These are phyloP conservation scores for Erysimum cheiri DNA, from an alignment of 441 rosid genomes.

Conservation along the genomic window DNA sequence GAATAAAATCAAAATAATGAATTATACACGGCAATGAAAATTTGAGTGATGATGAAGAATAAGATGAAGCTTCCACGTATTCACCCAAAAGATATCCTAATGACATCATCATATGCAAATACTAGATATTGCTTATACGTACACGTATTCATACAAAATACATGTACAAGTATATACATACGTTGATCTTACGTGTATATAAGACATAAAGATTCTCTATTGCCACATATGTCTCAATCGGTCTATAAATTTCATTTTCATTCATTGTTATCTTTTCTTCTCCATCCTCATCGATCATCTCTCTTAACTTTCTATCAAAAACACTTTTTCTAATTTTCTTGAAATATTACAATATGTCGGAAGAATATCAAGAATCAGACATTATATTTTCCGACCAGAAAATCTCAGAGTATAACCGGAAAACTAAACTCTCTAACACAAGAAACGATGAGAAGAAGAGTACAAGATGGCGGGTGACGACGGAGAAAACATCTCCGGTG, in stretches of 20 bases:
- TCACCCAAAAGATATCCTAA: not conserved
- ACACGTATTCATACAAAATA: constrained; percentile 29
- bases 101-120: constrained; percentile 23
- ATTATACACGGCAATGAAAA: constrained; percentile 8
- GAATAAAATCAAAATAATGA: not conserved
- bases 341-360: constrained; percentile 49
- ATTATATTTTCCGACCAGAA: constrained; percentile 56
- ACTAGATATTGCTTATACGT: constrained; percentile 25
- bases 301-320: not conserved
- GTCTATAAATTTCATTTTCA: constrained; percentile 35
- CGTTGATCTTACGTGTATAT: constrained; percentile 34
- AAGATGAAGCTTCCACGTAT: constrained; percentile 33
- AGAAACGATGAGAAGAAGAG: constrained; percentile 10
- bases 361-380: constrained; percentile 83
- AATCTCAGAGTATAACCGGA: not conserved
- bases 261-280: constrained; percentile 25
- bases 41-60: constrained; percentile 15
- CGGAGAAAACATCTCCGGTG: constrained; percentile 56
- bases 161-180: constrained; percentile 21
- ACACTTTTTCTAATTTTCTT: not conserved
- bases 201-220: constrained; percentile 24
- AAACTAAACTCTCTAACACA: not conserved
- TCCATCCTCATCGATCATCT: constrained; percentile 17
- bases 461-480: not conserved
- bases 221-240: constrained; percentile 15